Base-by-base conservation (phyloP, 345 rosid genomes). In the Citrus trifoliata region DNA sequence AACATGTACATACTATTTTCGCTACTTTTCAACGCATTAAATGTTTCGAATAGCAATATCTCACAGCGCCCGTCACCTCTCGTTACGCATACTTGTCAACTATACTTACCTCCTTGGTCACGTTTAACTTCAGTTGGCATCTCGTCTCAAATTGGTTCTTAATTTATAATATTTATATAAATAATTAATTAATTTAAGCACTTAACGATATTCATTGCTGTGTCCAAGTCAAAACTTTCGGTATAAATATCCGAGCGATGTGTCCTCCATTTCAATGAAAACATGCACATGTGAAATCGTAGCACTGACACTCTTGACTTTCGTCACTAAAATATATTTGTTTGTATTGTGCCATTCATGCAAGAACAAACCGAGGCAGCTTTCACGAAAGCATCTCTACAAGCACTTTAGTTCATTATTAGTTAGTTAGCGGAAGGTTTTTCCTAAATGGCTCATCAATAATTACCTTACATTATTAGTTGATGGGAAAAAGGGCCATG, bases 11-110 rank as follows among this genome's bases (percentile, higher is more conserved):
- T 14, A 46, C 12, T 73, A 5, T 22, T 59, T 4, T 27, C 37
- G 25, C 62, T 24, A 30, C 79, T 24, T 61, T 81, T 81, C 71
- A 81, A 76, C 22, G 77, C 82, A 73, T 59, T 79, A 68, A 79
- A 62, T 81, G 79, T 27, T 59, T 55, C 76, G 28, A 51, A 38
- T 4, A 27, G 30, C 25, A 62, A 0, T 27, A 46, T 73, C 67
- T 77, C 74, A 67, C 21, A 76, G 51, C 62, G 35, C 71, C 71
- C 9, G 2, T 53, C 58, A 53, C 6, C 22, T 53, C 58, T 53
- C 58, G 22, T 53, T 19, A 18, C 58, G 1, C 51, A 33, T 32
- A 12, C 76, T 37, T 37, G 28, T 59, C 76, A 16, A 73, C 33
- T 8, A n/a, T 74, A 3, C 16, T 55, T 55, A 30, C 55, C 37